Percentiles rank a stretch among this genome's conserved stretches.
Conservation (phyloP, 306 rosid genomes). For the Vachellia collinsii region DNA sequence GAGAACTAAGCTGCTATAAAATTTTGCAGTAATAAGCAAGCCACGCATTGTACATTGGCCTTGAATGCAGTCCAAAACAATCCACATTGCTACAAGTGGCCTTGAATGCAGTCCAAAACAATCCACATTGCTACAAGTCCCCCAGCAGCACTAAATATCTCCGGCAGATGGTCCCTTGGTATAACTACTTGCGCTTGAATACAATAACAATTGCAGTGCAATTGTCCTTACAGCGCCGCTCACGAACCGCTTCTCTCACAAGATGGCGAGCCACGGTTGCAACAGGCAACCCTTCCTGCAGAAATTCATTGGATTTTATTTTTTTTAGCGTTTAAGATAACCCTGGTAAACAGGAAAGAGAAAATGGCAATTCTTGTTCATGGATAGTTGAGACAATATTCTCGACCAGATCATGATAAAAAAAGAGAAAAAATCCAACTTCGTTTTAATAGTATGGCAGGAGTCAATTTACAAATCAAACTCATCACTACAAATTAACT, state of each 20-base stretch:
- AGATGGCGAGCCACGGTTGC: constrained; percentile 71
- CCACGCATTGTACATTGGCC: constrained; percentile 29
- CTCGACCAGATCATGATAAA: not conserved
- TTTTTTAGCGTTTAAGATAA: constrained; percentile 2
- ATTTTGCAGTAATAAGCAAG: constrained; percentile 15
- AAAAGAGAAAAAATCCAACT: not conserved
- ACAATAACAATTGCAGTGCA: constrained; percentile 76
- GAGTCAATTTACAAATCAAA: no score
- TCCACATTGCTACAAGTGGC: constrained; percentile 4
- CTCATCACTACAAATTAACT: no score
- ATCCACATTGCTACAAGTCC: not conserved
- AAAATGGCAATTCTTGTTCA: not conserved
- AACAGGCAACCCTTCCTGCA: constrained; percentile 74
- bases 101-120: constrained; percentile 32
- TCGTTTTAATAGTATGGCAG: not conserved
- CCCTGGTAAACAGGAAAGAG: constrained; percentile 10
- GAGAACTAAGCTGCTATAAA: not conserved
- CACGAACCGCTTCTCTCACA: constrained; percentile 81
- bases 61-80: constrained; percentile 34
- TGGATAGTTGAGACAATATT: constrained; percentile 9
- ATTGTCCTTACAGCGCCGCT: constrained; percentile 87
- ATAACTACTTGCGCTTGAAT: constrained; percentile 54
- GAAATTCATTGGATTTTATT: constrained; percentile 24
- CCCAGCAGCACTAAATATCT: not conserved
- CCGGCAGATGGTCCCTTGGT: constrained; percentile 4